Evolutionary conservation across 2,329 filamentous ascomycete species (phyloP).

Genomic region (Penicillium psychrosexuale): DNA sequence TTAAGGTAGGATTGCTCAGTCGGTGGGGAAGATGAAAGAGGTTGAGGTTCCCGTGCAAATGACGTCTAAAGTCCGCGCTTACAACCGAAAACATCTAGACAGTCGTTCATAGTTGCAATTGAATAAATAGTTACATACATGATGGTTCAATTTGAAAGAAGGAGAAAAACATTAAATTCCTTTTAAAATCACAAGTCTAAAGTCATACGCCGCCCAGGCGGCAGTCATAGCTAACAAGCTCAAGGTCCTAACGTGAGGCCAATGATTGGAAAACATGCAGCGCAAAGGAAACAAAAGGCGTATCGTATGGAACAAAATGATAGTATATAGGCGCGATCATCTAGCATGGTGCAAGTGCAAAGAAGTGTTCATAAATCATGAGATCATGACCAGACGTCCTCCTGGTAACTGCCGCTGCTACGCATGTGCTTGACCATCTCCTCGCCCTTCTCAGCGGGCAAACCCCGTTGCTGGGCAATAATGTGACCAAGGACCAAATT

Average conservation of each 20-base stretch:
- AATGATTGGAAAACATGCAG: conserved; percentile 12
- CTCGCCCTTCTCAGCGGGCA: conserved; percentile 83
- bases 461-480: conserved; percentile 75
- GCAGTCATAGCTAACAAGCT: neutral
- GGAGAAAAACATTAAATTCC: conserved; percentile 3
- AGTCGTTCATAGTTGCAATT: neutral
- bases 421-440: conserved; percentile 98
- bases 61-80: conserved; percentile 13
- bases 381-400: conserved; percentile 63
- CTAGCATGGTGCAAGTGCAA: conserved; percentile 25
- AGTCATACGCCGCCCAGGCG: neutral
- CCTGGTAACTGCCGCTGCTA: conserved; percentile 92
- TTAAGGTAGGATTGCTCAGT: neutral
- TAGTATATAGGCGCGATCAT: conserved; percentile 27
- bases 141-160: neutral
- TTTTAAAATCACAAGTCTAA: conserved; percentile 16
- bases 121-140: neutral
- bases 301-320: conserved; percentile 12
- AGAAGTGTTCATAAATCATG: conserved; percentile 13
- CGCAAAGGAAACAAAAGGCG: conserved; percentile 5
- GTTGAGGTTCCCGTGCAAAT: conserved; percentile 4
- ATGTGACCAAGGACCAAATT: conserved; percentile 84
- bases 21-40: neutral
- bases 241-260: neutral
- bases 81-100: conserved; percentile 15